A percentile compares a stretch with the other conserved stretches of the same genome.
Conservation (phyloP, 495 filamentous ascomycete genomes). For the Halenospora varia region DNA sequence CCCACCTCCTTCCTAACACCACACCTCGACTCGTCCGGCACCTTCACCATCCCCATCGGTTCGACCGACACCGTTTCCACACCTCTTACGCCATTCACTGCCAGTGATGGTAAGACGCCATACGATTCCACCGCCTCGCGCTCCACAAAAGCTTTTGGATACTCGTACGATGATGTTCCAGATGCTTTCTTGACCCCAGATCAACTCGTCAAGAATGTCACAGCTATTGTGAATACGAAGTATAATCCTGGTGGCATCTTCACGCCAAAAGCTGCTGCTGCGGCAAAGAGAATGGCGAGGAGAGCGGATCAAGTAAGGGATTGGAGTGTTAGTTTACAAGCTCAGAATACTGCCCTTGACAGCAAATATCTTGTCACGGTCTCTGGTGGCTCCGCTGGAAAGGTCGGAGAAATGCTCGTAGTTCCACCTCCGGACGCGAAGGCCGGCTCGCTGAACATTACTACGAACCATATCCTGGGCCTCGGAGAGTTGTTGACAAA, state of each 20-base stretch:
- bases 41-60: not conserved
- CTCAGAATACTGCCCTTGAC: not conserved
- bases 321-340: slow-evolving; percentile 55
- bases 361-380: not conserved
- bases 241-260: slow-evolving; percentile 36
- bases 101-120: not conserved
- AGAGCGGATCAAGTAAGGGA: slow-evolving; percentile 29
- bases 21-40: not conserved
- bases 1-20: slow-evolving; percentile 16
- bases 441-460: not conserved
- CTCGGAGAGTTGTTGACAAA: slow-evolving; percentile 4
- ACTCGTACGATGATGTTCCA: slow-evolving; percentile 27
- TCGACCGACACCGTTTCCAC: not conserved
- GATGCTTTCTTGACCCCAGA: slow-evolving; percentile 15
- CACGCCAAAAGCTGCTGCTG: not conserved
- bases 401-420: not conserved
- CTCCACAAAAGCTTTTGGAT: slow-evolving; percentile 24
- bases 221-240: slow-evolving; percentile 44
- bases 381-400: no score
- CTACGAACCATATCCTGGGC: slow-evolving; percentile 7
- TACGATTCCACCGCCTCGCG: slow-evolving; percentile 21
- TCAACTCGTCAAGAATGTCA: slow-evolving; percentile 26
- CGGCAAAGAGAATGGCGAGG: not conserved
- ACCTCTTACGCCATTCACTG: slow-evolving; percentile 1
- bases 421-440: not conserved